Base-by-base conservation (phyloP, 371 early-diverging fungal genomes). In the Syncephalastrum sp. region DNA sequence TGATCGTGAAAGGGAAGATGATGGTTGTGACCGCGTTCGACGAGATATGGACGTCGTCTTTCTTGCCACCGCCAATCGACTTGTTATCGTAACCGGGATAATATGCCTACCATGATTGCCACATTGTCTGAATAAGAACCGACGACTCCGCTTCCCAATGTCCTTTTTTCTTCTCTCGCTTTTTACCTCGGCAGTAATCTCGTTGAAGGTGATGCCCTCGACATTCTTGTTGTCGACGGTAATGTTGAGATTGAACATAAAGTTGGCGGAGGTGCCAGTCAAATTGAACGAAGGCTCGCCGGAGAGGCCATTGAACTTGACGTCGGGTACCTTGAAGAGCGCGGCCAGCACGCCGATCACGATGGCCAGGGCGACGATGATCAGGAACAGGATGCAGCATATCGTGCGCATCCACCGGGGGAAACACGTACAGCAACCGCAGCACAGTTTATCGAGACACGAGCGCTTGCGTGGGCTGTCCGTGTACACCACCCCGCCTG, bases 161-260 rank as follows among this genome's bases (percentile, higher is more conserved):
- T 19, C 24, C 23, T 12, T 19, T 33, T 24, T 47, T 51, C 17
- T 24, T 15, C 17, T 62, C 73, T 74, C 75, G 21, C 21, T 21
- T 21, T 21, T 21, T 21, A 82, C 84, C 46, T 77, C 76, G 17
- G 82, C 84, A 54, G 60, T 57, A 47, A 84, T 79, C 1, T 70
- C 68, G 25, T 76, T 72, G 52, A 84, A 84, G 10, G 77, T 77
- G 47, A 82, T 67, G 15, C 81, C 70, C 56, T 77, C 66, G 50
- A 81, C 68, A 53, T 84, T 84, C 19, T 72, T 82, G 59, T 84
- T 84, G 38, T 70, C 45, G 49, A 84, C 80, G 17, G 60, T 61
- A 33, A 84, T 81, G 47, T 69, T 58, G 3, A 78, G 46, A 47
- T 54, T 61, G 46, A 72, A 69, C 19, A 23, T 53, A n/a, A 69